phyloP scores from a whole-genome alignment of 257 asterid genomes.

The Agastache rugosa region DNA sequence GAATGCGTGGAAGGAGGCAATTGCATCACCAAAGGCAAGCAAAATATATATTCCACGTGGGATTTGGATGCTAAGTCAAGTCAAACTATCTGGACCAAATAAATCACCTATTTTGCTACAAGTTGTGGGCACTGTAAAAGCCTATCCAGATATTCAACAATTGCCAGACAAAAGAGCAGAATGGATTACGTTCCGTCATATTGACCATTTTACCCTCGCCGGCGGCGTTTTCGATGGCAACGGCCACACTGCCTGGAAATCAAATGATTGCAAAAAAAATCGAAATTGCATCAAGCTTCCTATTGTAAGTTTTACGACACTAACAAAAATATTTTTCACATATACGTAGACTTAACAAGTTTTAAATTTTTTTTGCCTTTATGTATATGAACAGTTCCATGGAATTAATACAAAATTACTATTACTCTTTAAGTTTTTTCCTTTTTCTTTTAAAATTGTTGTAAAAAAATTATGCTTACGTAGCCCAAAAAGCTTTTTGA shows the following conservation, averaged over 20 bases:
- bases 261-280: neutral
- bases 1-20: constrained; percentile 12
- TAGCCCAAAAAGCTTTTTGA: no score
- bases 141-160: neutral
- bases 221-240: constrained; percentile 21
- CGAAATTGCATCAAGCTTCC: constrained; percentile 16
- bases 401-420: neutral
- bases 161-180: constrained; percentile 3
- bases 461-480: no score
- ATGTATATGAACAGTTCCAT: neutral
- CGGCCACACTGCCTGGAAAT: neutral
- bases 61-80: constrained; percentile 22
- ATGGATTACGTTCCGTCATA: constrained; percentile 1
- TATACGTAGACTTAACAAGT: no score
- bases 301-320: neutral
- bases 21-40: constrained; percentile 24
- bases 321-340: no score
- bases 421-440: no score
- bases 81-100: neutral
- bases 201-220: constrained; percentile 18
- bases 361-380: no score
- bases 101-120: neutral
- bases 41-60: constrained; percentile 18
- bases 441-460: no score
- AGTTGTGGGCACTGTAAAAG: constrained; percentile 4